Base-by-base conservation (phyloP, 768 basidiomycete genomes). In the Agaricus blazei region DNA sequence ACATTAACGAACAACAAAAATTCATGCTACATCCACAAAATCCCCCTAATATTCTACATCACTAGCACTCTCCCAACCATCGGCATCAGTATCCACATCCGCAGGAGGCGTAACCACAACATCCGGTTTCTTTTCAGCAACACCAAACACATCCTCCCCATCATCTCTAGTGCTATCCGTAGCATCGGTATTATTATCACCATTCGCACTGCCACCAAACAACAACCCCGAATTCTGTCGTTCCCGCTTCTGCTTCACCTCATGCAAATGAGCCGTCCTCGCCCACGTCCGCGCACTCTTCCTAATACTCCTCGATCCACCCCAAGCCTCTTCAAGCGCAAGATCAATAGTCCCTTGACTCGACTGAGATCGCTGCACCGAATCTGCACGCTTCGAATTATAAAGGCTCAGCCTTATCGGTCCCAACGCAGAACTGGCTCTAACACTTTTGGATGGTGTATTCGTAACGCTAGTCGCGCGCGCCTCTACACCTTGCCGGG, bases 211-310 rank as follows among this genome's bases (percentile, higher is more conserved):
- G 24, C 14, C 29, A 3, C 5, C n/a, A 9, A 43, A 19, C 40
- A 19, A 28, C 28, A 3, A 6, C 3, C n/a, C 15, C 34, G 31
- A 26, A 12, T 23, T 43, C n/a, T 44, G 11, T 19, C 34, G 47
- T 23, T 26, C 37, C 42, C 41, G 19, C 48, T 50, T 56, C 4
- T 9, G 41, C 34, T 50, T 56, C 31, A 56, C 54, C 31, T 56
- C 54, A 36, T 89, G 87, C 45, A 88, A 60, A 71, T 89, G 87
- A 3, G 87, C 82, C 0, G 74, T 84, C 37, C 83, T 72, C 23
- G 85, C 86, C 78, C 83, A 84, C 37, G 75, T 75, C 58, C 77
- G 80, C 15, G 79, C 77, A 52, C 78, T 77, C 49, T 69, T 72
- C 6, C 76, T 76, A 4, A 69, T 70, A 41, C 67, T 65, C 14